A percentile compares a stretch with the other conserved stretches of the same genome.
phyloP scores from a whole-genome alignment of 1,139 yeast genomes.

The Schwanniomyces etchellsii region DNA sequence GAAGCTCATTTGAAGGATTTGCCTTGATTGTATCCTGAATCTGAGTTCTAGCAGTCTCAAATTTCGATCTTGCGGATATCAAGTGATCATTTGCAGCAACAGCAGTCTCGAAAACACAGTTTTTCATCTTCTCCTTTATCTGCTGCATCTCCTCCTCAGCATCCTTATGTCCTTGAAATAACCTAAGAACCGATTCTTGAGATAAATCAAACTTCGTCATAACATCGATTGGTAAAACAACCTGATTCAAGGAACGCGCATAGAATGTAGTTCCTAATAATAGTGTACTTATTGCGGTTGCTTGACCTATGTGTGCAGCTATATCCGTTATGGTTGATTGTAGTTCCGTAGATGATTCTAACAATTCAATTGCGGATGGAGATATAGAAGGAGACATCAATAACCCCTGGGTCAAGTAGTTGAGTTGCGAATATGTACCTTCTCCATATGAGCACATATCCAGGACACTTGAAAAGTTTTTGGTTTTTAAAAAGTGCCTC shows the following conservation, averaged over 20 bases:
- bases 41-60: conserved; percentile 30
- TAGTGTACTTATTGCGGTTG: conserved; percentile 65
- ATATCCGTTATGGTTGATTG: conserved; percentile 50
- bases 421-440: conserved; percentile 71
- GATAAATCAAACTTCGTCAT: conserved; percentile 52
- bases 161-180: conserved; percentile 41
- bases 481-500: conserved; percentile 40
- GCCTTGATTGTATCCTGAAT: conserved; percentile 21
- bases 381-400: conserved; percentile 55
- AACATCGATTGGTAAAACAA: conserved; percentile 60
- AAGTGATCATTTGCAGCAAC: conserved; percentile 77
- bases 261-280: conserved; percentile 59
- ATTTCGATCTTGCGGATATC: conserved; percentile 56
- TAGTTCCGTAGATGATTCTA: conserved; percentile 42
- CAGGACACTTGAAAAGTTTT: conserved; percentile 45
- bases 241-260: conserved; percentile 43
- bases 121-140: conserved; percentile 39
- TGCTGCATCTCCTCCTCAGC: conserved; percentile 18
- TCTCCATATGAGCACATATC: conserved; percentile 76
- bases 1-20: conserved; percentile 21
- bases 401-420: conserved; percentile 61
- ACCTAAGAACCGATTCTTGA: conserved; percentile 56
- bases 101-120: conserved; percentile 67
- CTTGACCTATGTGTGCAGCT: conserved; percentile 81
- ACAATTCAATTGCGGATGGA: conserved; percentile 47